Percentiles rank a stretch among this genome's conserved stretches.
Evolutionary conservation across 2,329 filamentous ascomycete genomes (phyloP).

Genomic region (Neodidymelliopsis sp.): DNA sequence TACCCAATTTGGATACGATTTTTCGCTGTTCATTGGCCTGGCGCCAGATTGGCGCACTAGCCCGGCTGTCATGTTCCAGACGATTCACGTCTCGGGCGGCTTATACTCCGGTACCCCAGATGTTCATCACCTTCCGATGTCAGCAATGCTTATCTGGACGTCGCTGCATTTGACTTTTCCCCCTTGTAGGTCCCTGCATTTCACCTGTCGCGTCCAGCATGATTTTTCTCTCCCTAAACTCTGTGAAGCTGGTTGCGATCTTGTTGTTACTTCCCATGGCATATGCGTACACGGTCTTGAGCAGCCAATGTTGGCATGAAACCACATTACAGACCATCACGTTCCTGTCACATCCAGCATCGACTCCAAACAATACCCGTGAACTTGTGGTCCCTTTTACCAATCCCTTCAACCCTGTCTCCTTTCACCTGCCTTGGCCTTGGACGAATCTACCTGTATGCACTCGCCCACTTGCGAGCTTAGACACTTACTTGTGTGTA

Average conservation of each 20-base stretch:
- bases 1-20: neutral
- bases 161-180: neutral
- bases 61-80: constrained; percentile 13
- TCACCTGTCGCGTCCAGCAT: neutral
- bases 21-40: neutral
- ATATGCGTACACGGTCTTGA: constrained; percentile 8
- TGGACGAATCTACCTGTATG: constrained; percentile 42
- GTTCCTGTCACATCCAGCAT: constrained; percentile 7
- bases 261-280: neutral
- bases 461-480: constrained; percentile 27
- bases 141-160: constrained; percentile 8
- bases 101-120: constrained; percentile 7
- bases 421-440: constrained; percentile 14
- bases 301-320: constrained; percentile 39
- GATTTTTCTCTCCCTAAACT: neutral
- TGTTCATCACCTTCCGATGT: constrained; percentile 11
- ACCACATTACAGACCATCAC: constrained; percentile 1
- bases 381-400: neutral
- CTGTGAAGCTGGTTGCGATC: neutral
- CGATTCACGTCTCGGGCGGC: constrained; percentile 28
- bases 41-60: constrained; percentile 7
- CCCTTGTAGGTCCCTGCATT: constrained; percentile 7
- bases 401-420: neutral
- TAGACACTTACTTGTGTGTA: constrained; percentile 33
- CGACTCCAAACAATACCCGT: constrained; percentile 12